Evolutionary conservation across 2,329 filamentous ascomycete genomes (phyloP), one percentile per base, ranked within the genome.

Genomic region (Cordyceps cicadae): DNA sequence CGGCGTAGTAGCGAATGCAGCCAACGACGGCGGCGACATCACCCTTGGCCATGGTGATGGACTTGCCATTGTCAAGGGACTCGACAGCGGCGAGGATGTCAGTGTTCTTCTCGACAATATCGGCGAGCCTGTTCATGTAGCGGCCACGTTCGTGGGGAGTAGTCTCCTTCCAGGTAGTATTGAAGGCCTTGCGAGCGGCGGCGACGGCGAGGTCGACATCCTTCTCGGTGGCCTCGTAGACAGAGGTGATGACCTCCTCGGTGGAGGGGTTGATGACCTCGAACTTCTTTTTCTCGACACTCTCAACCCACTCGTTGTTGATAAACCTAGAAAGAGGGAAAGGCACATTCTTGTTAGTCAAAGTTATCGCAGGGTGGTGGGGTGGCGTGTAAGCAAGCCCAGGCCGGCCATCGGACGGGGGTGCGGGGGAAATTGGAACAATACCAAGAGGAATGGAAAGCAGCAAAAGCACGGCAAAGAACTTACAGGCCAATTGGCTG

Each of bases 261-360:
- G 85, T 90, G 65, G 87, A 71, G 63, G 92, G 92, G 83, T 96
- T 96, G 81, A 94, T 87, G 75, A 92, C 89, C 77, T 96, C 91
- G 71, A 96, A 94, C 67, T 87, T 92, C 83, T 90, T 88, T 79
- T 92, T 92, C 69, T 96, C 90, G 65, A 88, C 86, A 72, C 86
- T 82, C 70, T 76, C 74, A 66, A 95, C 85, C 78, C 87, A 97
- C 77, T 97, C 88, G 76, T 93, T 92, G 84, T 94, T 92, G 83
- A 96, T 94, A 83, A 90, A 94, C 63, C 88, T 90, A 69, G n/a
- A 37, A 50, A 63, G 24, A 11, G 17, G 9, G 43, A 51, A 24
- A 57, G 29, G 21, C 6, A 32, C 24, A 19, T 17, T 43, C 34
- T 32, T 57, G 37, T 59, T 59, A 58, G 55, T 50, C 37, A 26